Conservation (phyloP, 768 basidiomycete genomes). For the Cubamyces sp. region DNA sequence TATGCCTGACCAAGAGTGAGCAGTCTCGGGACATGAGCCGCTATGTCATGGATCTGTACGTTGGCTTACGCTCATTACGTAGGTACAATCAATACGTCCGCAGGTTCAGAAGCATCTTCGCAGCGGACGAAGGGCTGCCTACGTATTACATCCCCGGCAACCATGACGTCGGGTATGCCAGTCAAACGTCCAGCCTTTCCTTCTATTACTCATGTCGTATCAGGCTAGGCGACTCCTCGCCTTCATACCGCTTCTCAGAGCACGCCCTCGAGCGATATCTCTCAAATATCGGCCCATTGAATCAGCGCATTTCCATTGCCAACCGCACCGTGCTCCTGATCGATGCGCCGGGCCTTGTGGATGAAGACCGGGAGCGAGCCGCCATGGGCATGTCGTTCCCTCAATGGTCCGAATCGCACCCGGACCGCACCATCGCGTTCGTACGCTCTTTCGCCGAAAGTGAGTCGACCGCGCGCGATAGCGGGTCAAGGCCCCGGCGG, state of each 20-base stretch:
- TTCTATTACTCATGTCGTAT: not conserved
- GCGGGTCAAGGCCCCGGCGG: not conserved
- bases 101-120: constrained; percentile 76
- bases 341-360: constrained; percentile 73
- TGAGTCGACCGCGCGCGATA: constrained; percentile 36
- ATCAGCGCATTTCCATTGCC: constrained; percentile 62
- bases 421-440: constrained; percentile 55
- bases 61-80: constrained; percentile 2
- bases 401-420: constrained; percentile 50
- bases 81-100: constrained; percentile 77
- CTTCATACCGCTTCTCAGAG: constrained; percentile 31
- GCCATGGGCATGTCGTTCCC: constrained; percentile 44
- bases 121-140: constrained; percentile 41
- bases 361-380: constrained; percentile 66
- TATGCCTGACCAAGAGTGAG: constrained; percentile 73
- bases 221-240: constrained; percentile 36
- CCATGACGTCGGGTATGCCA: constrained; percentile 77
- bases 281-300: constrained; percentile 78
- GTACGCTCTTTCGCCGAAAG: constrained; percentile 40
- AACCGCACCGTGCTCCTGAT: constrained; percentile 76
- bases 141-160: constrained; percentile 86
- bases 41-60: not conserved
- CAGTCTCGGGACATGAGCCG: not conserved
- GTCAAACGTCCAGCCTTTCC: constrained; percentile 8
- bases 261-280: constrained; percentile 54